Conservation (phyloP, 441 rosid genomes). For the Populus trichocarpa region DNA sequence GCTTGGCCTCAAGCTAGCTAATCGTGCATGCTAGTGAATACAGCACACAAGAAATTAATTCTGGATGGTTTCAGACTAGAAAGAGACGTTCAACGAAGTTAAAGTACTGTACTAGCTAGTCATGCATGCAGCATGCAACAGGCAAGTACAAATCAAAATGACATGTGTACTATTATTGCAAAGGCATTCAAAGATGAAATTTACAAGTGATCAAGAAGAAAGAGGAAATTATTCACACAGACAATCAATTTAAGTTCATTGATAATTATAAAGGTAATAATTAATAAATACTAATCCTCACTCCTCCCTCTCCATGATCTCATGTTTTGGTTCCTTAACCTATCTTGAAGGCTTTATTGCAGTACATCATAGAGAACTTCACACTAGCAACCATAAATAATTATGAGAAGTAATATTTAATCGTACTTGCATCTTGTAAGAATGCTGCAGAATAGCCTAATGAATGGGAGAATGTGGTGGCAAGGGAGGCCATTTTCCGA, state of each 20-base stretch:
- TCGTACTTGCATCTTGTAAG: neutral
- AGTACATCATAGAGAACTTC: neutral
- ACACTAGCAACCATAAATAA: neutral
- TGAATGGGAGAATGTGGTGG: constrained; percentile 39
- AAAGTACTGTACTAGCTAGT: neutral
- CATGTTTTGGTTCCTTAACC: neutral
- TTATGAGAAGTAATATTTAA: too few species aligned
- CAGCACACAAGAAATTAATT: too few species aligned
- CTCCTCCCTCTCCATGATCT: neutral
- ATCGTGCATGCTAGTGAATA: too few species aligned
- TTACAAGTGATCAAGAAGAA: neutral
- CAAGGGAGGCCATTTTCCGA: constrained; percentile 59
- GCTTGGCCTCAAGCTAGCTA: too few species aligned
- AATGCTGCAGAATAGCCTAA: constrained; percentile 5
- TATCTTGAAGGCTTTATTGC: neutral
- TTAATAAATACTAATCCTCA: neutral
- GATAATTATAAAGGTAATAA: neutral
- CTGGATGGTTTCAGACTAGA: too few species aligned
- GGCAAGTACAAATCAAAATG: neutral
- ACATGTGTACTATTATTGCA: neutral
- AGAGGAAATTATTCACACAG: neutral
- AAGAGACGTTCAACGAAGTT: too few species aligned
- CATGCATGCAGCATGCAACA: neutral
- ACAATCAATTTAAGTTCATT: neutral
- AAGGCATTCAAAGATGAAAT: neutral